Evolutionary conservation across 1,284 basidiomycete species (phyloP).

Genomic region (Microbotryum lychnidis-dioicae): DNA sequence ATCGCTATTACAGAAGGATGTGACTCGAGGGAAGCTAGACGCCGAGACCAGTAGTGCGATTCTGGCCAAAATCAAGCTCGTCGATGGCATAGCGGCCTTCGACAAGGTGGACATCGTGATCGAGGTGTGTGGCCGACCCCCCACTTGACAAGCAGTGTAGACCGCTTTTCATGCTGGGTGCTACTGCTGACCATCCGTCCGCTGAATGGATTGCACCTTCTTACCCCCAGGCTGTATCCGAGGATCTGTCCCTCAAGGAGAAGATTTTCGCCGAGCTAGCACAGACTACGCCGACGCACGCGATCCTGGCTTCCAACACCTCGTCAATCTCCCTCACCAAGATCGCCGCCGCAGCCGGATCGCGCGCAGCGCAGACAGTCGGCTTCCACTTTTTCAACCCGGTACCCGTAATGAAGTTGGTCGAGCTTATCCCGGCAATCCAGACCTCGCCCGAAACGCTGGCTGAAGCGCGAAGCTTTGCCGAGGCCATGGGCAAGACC

Average conservation of each 20-base stretch:
- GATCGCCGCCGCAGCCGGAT: slow-evolving; percentile 68
- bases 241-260: slow-evolving; percentile 72
- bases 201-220: neutral
- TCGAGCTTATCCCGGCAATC: slow-evolving; percentile 79
- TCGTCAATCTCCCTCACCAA: slow-evolving; percentile 91
- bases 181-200: too few species aligned
- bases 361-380: slow-evolving; percentile 61
- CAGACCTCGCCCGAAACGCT: slow-evolving; percentile 76
- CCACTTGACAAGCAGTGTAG: neutral
- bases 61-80: slow-evolving; percentile 49
- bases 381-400: slow-evolving; percentile 44
- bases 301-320: slow-evolving; percentile 87
- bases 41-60: slow-evolving; percentile 64
- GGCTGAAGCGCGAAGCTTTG: slow-evolving; percentile 70
- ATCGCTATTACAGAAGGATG: slow-evolving; percentile 77
- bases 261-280: slow-evolving; percentile 67
- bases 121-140: slow-evolving; percentile 52
- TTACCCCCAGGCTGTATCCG: slow-evolving; percentile 66
- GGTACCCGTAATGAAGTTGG: slow-evolving; percentile 55
- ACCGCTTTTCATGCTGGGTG: neutral
- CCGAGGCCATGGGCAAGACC: slow-evolving; percentile 84
- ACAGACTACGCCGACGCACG: slow-evolving; percentile 56
- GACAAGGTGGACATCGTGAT: slow-evolving; percentile 80
- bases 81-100: slow-evolving; percentile 48
- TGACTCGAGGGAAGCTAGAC: slow-evolving; percentile 74